These are phyloP conservation scores for Astrocystis sublimbata DNA, from an alignment of 495 filamentous ascomycete species.

Conservation along the genomic window DNA sequence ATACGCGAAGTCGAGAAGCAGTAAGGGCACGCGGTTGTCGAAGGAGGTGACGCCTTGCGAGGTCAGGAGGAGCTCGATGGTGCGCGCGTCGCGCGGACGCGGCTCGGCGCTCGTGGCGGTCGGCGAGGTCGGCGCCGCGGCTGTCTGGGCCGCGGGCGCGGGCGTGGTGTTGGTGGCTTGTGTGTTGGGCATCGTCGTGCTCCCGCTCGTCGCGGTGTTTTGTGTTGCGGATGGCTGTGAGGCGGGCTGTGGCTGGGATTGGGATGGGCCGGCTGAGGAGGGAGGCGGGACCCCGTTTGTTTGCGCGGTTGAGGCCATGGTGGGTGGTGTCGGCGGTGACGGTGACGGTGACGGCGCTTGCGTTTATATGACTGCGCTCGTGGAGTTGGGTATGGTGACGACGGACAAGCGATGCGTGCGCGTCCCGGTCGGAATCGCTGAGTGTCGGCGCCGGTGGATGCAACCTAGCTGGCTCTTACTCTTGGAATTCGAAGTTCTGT, in stretches of 20 bases:
- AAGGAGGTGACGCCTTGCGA: slow-evolving; percentile 85
- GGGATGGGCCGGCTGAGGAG: slow-evolving; percentile 21
- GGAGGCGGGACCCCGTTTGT: slow-evolving; percentile 43
- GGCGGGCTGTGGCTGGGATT: slow-evolving; percentile 31
- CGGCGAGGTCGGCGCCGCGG: slow-evolving; percentile 31
- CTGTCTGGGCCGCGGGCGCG: slow-evolving; percentile 17
- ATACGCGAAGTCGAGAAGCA: slow-evolving; percentile 97
- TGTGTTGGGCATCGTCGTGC: slow-evolving; percentile 30
- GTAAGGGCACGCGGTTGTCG: slow-evolving; percentile 90
- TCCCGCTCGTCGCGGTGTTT: slow-evolving; percentile 33
- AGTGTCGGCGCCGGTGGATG: neutral
- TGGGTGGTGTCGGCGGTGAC: slow-evolving; percentile 9
- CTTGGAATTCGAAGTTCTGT: neutral
- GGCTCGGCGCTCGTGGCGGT: slow-evolving; percentile 47
- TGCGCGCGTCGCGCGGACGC: slow-evolving; percentile 85
- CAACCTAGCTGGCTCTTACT: neutral
- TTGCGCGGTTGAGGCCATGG: slow-evolving; percentile 35
- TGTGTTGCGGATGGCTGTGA: slow-evolving; percentile 34
- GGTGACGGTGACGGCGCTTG: neutral
- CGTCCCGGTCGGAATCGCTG: neutral
- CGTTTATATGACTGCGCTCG: neutral
- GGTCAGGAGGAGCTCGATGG: slow-evolving; percentile 87
- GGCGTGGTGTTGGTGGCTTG: slow-evolving; percentile 40
- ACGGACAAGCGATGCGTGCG: neutral
- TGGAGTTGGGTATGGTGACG: neutral